phyloP scores from a whole-genome alignment of 2,329 filamentous ascomycete genomes.

The Fusarium sp. region DNA sequence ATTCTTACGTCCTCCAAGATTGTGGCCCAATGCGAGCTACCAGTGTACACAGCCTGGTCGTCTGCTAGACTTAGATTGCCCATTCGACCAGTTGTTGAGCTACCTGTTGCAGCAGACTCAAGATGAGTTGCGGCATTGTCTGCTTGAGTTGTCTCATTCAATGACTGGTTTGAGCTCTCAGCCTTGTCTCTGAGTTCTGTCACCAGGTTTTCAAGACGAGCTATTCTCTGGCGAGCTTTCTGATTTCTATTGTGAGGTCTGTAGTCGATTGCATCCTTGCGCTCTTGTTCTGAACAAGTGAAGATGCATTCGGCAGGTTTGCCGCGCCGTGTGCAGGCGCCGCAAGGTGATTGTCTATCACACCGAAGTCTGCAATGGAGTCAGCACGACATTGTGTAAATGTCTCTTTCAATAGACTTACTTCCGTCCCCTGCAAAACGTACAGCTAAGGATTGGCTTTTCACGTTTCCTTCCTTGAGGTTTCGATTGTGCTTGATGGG shows the following conservation, averaged over 20 bases:
- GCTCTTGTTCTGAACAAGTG: slow-evolving; percentile 27
- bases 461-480: neutral
- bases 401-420: neutral
- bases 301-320: slow-evolving; percentile 14
- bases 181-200: slow-evolving; percentile 28
- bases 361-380: slow-evolving; percentile 19
- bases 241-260: slow-evolving; percentile 16
- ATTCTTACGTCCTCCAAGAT: slow-evolving; percentile 19
- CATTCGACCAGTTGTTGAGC: neutral
- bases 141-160: neutral
- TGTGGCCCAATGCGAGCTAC: slow-evolving; percentile 27
- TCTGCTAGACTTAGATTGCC: slow-evolving; percentile 9
- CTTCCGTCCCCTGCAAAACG: slow-evolving; percentile 15
- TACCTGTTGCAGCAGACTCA: neutral
- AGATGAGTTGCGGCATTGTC: neutral
- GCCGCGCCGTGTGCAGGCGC: slow-evolving; percentile 4
- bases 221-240: slow-evolving; percentile 33
- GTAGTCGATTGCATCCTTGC: slow-evolving; percentile 35
- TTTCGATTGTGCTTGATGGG: neutral
- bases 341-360: slow-evolving; percentile 21
- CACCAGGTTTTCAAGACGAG: slow-evolving; percentile 32
- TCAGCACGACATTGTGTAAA: neutral
- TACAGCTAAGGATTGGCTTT: slow-evolving; percentile 12
- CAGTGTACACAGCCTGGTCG: slow-evolving; percentile 12
- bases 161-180: slow-evolving; percentile 1